Conservation (phyloP, 2,329 filamentous ascomycete species). For the Arthrobotrys entomopaga region DNA sequence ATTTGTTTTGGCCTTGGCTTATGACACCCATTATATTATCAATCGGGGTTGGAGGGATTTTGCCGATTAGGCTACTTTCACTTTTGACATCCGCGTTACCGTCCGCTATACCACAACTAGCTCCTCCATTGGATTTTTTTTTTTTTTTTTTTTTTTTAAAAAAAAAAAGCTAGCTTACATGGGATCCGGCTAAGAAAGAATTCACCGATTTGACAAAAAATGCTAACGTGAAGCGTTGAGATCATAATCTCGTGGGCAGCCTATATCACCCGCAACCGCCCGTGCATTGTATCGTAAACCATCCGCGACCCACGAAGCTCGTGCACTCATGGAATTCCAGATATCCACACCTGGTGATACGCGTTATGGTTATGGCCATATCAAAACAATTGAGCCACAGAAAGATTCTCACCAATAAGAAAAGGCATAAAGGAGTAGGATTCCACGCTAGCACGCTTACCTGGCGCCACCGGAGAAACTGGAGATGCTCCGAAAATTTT, state of each 20-base stretch:
- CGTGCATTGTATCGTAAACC: neutral
- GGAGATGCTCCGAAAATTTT: slow-evolving; percentile 33
- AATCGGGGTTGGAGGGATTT: neutral
- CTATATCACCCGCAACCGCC: neutral
- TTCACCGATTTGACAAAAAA: slow-evolving; percentile 35
- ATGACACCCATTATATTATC: too few species aligned
- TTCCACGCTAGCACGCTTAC: slow-evolving; percentile 27
- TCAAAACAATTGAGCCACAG: too few species aligned
- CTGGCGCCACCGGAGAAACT: slow-evolving; percentile 43
- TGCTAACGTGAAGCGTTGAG: neutral
- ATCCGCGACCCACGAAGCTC: too few species aligned
- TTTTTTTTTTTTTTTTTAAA: too few species aligned
- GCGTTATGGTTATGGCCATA: too few species aligned
- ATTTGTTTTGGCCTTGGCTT: neutral
- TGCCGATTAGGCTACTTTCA: slow-evolving; percentile 49
- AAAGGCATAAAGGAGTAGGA: neutral
- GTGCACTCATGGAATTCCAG: too few species aligned
- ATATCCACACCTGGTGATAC: too few species aligned
- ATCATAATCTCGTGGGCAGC: slow-evolving; percentile 3
- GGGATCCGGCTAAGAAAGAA: slow-evolving; percentile 30
- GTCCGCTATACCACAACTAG: slow-evolving; percentile 14
- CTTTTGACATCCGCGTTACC: slow-evolving; percentile 17
- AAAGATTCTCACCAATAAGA: neutral
- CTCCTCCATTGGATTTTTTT: slow-evolving; percentile 15
- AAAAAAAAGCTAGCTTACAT: slow-evolving; percentile 35